Evolutionary conservation across 2,329 filamentous ascomycete genomes (phyloP).

Genomic region (Colletotrichum sp.): DNA sequence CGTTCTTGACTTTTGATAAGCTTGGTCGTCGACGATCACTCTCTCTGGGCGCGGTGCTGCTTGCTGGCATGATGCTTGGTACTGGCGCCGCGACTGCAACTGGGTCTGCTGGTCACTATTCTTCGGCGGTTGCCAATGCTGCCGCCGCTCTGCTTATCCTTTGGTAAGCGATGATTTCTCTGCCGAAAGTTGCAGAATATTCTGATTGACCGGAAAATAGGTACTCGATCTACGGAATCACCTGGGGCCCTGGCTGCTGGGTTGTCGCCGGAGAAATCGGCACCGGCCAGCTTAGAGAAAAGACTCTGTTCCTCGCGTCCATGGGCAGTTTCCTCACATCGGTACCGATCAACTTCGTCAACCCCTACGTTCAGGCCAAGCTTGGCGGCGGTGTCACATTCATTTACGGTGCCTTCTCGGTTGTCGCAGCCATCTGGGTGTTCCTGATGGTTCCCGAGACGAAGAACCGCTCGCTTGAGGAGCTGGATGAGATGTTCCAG

Average conservation of each 20-base stretch:
- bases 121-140: neutral
- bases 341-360: slow-evolving; percentile 21
- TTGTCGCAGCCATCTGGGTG: slow-evolving; percentile 21
- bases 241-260: neutral
- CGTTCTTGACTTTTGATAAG: slow-evolving; percentile 18
- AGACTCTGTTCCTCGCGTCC: slow-evolving; percentile 14
- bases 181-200: too few relatives aligned
- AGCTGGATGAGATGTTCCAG: slow-evolving; percentile 24
- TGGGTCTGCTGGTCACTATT: neutral
- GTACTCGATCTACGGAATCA: neutral
- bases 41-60: neutral
- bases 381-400: slow-evolving; percentile 25
- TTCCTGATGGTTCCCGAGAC: slow-evolving; percentile 18
- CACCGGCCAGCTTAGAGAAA: slow-evolving; percentile 19
- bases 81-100: neutral
- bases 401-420: slow-evolving; percentile 25
- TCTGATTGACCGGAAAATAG: neutral
- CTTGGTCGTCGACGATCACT: slow-evolving; percentile 15
- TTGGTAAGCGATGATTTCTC: neutral
- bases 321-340: slow-evolving; percentile 10
- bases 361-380: slow-evolving; percentile 22
- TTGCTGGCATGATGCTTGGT: neutral
- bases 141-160: neutral
- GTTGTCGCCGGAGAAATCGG: slow-evolving; percentile 12
- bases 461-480: slow-evolving; percentile 14